Evolutionary conservation across 805 yeast species (phyloP), one percentile per base, ranked within the genome.

Genomic region (Lachancea cidri): DNA sequence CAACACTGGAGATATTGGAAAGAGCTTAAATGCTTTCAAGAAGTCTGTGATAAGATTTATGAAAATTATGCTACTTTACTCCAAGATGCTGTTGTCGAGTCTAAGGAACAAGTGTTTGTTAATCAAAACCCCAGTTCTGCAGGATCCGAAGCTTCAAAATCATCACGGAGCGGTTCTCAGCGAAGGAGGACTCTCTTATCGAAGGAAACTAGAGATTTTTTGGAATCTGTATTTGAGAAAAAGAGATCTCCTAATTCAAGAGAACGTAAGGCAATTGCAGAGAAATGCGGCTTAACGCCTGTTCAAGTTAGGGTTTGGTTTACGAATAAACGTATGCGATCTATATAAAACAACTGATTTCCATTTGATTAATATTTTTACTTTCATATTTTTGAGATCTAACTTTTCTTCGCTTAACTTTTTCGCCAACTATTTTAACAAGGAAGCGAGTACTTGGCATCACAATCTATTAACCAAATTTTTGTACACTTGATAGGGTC

Each of bases 301-400:
- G 39, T 44, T 29, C 56, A 53, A 42, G 58, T 53, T 17, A 48
- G 55, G 39, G 48, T 50, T 22, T 53, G 58, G 58, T 46, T 46
- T 34, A 25, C 36, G 31, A 46, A 44, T 35, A 42, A 33, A 38
- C 48, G 46, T 72, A 42, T 89, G 82, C 41, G n/a, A n/a, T n/a
- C n/a, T n/a, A n/a, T n/a, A n/a, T n/a, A n/a, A 44, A n/a, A n/a
- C n/a, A n/a, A n/a, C n/a, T n/a, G n/a, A n/a, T n/a, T n/a, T n/a
- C n/a, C n/a, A n/a, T n/a, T n/a, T n/a, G n/a, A n/a, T n/a, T n/a
- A n/a, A n/a, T n/a, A n/a, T n/a, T n/a, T n/a, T n/a, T n/a, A n/a
- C n/a, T n/a, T n/a, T n/a, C n/a, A n/a, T n/a, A n/a, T n/a, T n/a
- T n/a, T n/a, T n/a, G n/a, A n/a, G n/a, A n/a, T n/a, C n/a, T n/a